phyloP scores from a whole-genome alignment of 768 basidiomycete species.

The Mycena venus region DNA sequence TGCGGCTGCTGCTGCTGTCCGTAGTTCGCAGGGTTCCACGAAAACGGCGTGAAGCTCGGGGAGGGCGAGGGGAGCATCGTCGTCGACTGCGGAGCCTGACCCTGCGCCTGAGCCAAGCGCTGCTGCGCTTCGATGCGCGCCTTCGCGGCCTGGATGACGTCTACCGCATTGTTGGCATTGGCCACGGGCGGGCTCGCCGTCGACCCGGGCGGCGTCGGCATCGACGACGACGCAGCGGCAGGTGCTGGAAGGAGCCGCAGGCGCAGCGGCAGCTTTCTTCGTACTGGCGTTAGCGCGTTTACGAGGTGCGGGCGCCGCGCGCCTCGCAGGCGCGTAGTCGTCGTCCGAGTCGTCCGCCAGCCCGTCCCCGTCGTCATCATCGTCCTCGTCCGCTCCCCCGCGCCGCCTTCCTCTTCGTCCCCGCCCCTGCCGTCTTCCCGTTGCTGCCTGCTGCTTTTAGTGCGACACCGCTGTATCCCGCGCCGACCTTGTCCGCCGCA shows the following conservation, averaged over 20 bases:
- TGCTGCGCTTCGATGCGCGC: conserved; percentile 6
- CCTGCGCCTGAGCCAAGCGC: background rate
- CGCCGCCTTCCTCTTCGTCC: conserved; percentile 36
- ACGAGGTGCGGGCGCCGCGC: conserved; percentile 13
- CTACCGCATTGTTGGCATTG: background rate
- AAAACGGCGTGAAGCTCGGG: background rate
- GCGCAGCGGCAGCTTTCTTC: background rate
- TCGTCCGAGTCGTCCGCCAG: conserved; percentile 36
- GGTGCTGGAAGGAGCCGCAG: too few species aligned
- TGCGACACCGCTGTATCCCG: too few species aligned
- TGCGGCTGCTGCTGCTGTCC: background rate
- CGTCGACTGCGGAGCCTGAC: too few species aligned
- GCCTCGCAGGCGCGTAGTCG: conserved; percentile 21
- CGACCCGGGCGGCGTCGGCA: conserved; percentile 16
- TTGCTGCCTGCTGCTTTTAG: background rate
- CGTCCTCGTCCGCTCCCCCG: conserved; percentile 9
- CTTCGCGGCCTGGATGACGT: background rate
- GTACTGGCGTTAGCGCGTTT: conserved; percentile 11
- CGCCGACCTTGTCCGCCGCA: conserved; percentile 36
- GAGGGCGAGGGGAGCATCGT: background rate
- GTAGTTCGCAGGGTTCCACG: background rate
- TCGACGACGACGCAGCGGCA: too few species aligned
- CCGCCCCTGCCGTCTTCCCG: background rate
- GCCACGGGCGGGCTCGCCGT: conserved; percentile 16
- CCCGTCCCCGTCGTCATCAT: conserved; percentile 32